phyloP scores from a whole-genome alignment of 352 stramenopile species.

The Globisporangium acanthophoron region DNA sequence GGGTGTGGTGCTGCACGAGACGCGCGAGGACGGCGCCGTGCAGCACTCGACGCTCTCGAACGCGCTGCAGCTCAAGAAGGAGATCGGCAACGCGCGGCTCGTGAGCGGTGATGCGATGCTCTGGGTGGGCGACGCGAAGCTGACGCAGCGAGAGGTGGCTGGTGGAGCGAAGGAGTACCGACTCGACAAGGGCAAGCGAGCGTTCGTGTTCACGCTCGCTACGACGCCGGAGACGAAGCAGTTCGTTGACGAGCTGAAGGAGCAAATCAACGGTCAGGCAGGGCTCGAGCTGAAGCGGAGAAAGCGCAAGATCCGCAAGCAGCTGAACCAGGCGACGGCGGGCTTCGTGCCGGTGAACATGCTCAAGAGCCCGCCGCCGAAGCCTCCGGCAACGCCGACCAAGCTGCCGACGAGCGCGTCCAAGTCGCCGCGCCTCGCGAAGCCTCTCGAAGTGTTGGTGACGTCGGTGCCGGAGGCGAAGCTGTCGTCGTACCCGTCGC shows the following conservation, averaged over 20 bases:
- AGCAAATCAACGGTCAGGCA: constrained; percentile 55
- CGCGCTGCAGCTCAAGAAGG: constrained; percentile 61
- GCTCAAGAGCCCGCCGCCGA: constrained; percentile 46
- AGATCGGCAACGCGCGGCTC: constrained; percentile 73
- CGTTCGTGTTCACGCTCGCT: constrained; percentile 58
- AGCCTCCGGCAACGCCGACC: constrained; percentile 28
- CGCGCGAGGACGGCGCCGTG: constrained; percentile 29
- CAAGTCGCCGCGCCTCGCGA: constrained; percentile 39
- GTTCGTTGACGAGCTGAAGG: constrained; percentile 62
- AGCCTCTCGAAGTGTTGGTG: constrained; percentile 38
- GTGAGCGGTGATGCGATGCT: constrained; percentile 67
- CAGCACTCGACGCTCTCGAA: constrained; percentile 31
- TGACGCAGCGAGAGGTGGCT: constrained; percentile 43
- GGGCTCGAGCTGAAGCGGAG: constrained; percentile 52
- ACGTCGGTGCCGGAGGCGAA: constrained; percentile 35
- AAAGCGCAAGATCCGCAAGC: constrained; percentile 77
- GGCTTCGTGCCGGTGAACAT: constrained; percentile 71
- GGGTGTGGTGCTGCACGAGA: constrained; percentile 51
- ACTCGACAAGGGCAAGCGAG: constrained; percentile 52
- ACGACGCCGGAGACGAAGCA: constrained; percentile 31
- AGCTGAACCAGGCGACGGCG: constrained; percentile 41
- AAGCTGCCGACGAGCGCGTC: constrained; percentile 33
- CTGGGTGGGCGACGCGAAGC: constrained; percentile 48
- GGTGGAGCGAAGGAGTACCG: constrained; percentile 32
- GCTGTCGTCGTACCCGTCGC: constrained; percentile 31